Evolutionary conservation across 2,329 filamentous ascomycete species (phyloP).

Genomic region (Seiridium unicorne): DNA sequence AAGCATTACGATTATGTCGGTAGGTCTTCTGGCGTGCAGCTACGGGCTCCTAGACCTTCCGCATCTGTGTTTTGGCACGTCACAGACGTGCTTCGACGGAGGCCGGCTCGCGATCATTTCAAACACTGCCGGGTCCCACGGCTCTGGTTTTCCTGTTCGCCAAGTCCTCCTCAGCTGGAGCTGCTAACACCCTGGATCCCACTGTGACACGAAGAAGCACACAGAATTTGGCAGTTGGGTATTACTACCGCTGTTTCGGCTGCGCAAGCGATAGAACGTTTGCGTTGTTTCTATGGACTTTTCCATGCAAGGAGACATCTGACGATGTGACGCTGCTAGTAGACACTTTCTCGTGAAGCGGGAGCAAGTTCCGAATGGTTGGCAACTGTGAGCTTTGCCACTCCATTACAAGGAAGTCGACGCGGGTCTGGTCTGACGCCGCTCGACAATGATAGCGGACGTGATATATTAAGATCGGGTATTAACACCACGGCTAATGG

Average conservation of each 20-base stretch:
- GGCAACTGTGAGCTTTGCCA: constrained; percentile 6
- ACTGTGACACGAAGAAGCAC: not conserved
- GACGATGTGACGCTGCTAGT: not conserved
- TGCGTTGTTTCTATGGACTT: not conserved
- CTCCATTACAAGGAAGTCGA: constrained; percentile 6
- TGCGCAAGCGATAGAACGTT: not conserved
- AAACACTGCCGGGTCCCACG: constrained; percentile 21
- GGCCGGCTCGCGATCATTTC: constrained; percentile 18
- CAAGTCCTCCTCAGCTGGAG: not conserved
- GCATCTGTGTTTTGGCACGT: constrained; percentile 25
- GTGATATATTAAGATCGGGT: constrained; percentile 18
- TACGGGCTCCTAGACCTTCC: constrained; percentile 15
- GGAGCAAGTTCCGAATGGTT: not conserved
- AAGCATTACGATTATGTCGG: too few relatives aligned
- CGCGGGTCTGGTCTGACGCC: constrained; percentile 5
- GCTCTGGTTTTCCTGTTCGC: not conserved
- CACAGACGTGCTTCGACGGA: constrained; percentile 28
- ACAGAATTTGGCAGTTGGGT: not conserved
- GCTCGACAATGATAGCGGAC: constrained; percentile 14
- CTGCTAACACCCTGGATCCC: not conserved
- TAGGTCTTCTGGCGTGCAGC: too few relatives aligned
- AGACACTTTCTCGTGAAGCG: not conserved
- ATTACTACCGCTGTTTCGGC: not conserved
- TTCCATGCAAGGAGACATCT: not conserved
- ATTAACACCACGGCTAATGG: not conserved